A percentile compares a stretch with the other conserved stretches of the same genome.
Conservation (phyloP, 1,284 basidiomycete species). For the Cutaneotrichosporon cyanovorans region DNA sequence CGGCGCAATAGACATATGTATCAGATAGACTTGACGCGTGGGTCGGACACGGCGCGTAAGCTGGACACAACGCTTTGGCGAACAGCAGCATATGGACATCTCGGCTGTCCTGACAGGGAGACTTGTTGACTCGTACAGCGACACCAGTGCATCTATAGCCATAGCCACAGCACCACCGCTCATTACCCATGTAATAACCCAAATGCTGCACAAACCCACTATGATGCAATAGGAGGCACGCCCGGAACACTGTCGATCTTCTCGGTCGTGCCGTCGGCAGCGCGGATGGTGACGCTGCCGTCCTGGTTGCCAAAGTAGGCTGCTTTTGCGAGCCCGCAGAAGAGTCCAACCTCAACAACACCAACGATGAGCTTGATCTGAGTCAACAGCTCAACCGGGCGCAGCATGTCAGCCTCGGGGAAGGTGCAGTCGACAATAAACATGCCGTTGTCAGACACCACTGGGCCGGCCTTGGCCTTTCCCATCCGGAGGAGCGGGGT, state of each 20-base stretch:
- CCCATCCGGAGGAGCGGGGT: slow-evolving; percentile 67
- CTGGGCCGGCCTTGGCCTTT: slow-evolving; percentile 61
- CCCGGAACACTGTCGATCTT: slow-evolving; percentile 35
- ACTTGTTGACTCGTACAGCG: no score
- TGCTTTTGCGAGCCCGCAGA: slow-evolving; percentile 86
- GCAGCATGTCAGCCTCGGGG: slow-evolving; percentile 57
- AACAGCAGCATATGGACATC: no score
- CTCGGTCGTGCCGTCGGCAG: slow-evolving; percentile 38
- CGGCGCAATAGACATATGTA: no score
- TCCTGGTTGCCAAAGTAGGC: slow-evolving; percentile 91
- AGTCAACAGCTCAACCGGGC: slow-evolving; percentile 65
- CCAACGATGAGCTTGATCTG: slow-evolving; percentile 86
- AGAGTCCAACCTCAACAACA: slow-evolving; percentile 93
- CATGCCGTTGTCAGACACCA: slow-evolving; percentile 93
- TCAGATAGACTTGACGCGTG: no score
- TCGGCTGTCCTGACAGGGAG: no score
- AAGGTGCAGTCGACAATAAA: slow-evolving; percentile 93
- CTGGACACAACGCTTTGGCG: no score
- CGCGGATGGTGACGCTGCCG: slow-evolving; percentile 45
- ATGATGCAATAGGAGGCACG: slow-evolving; percentile 15
- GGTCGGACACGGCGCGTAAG: no score
- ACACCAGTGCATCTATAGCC: no score
- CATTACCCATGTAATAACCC: no score
- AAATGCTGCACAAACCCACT: no score
- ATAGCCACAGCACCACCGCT: no score